phyloP scores from a whole-genome alignment of 1,284 basidiomycete genomes.

The Ceratobasidium theobromae region DNA sequence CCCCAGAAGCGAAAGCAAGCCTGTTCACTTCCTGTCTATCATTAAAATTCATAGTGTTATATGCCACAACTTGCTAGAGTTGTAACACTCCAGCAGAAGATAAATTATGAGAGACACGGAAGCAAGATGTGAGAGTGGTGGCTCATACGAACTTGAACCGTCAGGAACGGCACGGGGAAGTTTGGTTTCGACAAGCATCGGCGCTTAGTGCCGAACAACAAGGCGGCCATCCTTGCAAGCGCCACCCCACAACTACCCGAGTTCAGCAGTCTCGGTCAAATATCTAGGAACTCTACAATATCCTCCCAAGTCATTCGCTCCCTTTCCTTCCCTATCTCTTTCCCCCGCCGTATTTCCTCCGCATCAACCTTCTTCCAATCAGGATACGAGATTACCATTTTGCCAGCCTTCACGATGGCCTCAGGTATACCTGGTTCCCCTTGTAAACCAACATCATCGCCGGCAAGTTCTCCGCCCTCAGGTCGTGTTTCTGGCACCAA shows the following conservation, averaged over 20 bases:
- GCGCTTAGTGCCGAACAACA: background rate
- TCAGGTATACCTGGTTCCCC: constrained; percentile 45
- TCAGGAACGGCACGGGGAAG: background rate
- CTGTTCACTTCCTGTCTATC: background rate
- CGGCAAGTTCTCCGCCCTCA: constrained; percentile 47
- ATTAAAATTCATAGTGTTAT: background rate
- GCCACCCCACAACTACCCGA: background rate
- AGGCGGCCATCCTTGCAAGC: background rate
- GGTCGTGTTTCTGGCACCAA: constrained; percentile 36
- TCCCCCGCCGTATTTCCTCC: constrained; percentile 65
- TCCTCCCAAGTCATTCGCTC: constrained; percentile 70
- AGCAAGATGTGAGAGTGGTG: background rate
- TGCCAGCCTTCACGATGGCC: constrained; percentile 54
- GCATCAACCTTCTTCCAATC: constrained; percentile 70
- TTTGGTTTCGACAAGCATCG: background rate
- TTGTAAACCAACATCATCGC: constrained; percentile 45
- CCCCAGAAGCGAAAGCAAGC: background rate
- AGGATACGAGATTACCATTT: constrained; percentile 57
- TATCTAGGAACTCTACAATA: constrained; percentile 33
- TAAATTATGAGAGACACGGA: background rate
- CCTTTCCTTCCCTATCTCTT: constrained; percentile 64
- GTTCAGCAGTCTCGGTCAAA: background rate
- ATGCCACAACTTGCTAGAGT: background rate
- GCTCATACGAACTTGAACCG: background rate
- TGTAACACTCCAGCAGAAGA: background rate